Conservation (phyloP, 129 eudicot genomes). For the Helichrysum umbraculigerum region DNA sequence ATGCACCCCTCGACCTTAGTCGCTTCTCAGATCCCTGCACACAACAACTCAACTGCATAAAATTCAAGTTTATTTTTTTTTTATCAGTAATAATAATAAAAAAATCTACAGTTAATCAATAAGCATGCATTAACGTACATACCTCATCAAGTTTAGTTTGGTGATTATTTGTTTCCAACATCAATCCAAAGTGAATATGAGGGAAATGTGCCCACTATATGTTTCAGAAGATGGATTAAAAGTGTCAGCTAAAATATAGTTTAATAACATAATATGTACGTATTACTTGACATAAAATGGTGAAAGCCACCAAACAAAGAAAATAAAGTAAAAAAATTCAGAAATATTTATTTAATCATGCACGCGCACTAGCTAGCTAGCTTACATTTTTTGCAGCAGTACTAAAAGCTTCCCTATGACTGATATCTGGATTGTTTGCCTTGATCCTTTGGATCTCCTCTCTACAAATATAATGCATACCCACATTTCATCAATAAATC, state of each 20-base stretch:
- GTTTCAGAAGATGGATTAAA: constrained; percentile 14
- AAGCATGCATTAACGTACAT: constrained; percentile 30
- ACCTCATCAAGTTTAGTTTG: constrained; percentile 74
- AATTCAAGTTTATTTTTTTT: background rate
- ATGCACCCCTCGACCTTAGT: constrained; percentile 42
- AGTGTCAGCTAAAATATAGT: constrained; percentile 3
- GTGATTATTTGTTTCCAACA: constrained; percentile 78
- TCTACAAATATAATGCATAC: constrained; percentile 31
- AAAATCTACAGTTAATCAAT: background rate
- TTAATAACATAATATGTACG: background rate
- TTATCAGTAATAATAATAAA: too few relatives aligned
- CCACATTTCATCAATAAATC: background rate
- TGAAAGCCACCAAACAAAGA: constrained; percentile 32
- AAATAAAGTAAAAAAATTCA: constrained; percentile 30
- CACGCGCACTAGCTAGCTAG: constrained; percentile 12
- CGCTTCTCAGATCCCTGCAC: constrained; percentile 49
- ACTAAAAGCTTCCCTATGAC: constrained; percentile 97
- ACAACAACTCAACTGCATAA: constrained; percentile 32
- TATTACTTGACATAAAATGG: constrained; percentile 13
- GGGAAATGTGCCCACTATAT: constrained; percentile 96
- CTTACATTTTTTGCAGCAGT: constrained; percentile 82
- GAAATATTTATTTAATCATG: constrained; percentile 21
- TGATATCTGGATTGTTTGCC: constrained; percentile 89
- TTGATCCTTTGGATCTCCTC: constrained; percentile 99
- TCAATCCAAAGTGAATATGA: constrained; percentile 91